Evolutionary conservation across 2,329 filamentous ascomycete species (phyloP).

Genomic region (Purpureocillium takamizusanense): DNA sequence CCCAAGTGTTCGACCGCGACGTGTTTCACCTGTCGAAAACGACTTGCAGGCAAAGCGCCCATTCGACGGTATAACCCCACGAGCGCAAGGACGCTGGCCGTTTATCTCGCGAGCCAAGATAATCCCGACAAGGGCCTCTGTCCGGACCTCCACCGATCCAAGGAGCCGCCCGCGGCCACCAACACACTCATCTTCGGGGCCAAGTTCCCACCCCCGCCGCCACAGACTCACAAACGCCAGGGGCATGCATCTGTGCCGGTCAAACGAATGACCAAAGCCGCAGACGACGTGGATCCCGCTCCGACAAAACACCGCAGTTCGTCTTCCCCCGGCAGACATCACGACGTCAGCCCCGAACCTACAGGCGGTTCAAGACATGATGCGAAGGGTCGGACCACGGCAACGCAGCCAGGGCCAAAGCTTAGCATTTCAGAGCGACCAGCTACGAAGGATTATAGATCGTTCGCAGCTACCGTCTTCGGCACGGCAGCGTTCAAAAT

Average conservation of each 20-base stretch:
- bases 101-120: constrained; percentile 72
- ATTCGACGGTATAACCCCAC: constrained; percentile 71
- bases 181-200: constrained; percentile 37
- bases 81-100: constrained; percentile 72
- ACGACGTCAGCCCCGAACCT: not conserved
- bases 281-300: not conserved
- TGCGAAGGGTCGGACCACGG: not conserved
- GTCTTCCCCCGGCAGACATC: constrained; percentile 1
- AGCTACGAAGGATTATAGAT: constrained; percentile 46
- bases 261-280: not conserved
- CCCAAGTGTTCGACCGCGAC: constrained; percentile 63
- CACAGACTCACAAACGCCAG: not conserved
- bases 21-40: constrained; percentile 70
- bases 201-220: constrained; percentile 10
- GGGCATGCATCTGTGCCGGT: not conserved
- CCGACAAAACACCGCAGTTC: not conserved
- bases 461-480: constrained; percentile 55
- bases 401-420: constrained; percentile 4
- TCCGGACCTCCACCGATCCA: constrained; percentile 33
- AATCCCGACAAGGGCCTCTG: constrained; percentile 66
- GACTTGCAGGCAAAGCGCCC: constrained; percentile 56
- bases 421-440: constrained; percentile 36
- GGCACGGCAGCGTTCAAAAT: constrained; percentile 59
- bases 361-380: not conserved
- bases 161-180: constrained; percentile 33